Evolutionary conservation across 257 asterid genomes (phyloP).

Genomic region (Craterostigma plantagineum): DNA sequence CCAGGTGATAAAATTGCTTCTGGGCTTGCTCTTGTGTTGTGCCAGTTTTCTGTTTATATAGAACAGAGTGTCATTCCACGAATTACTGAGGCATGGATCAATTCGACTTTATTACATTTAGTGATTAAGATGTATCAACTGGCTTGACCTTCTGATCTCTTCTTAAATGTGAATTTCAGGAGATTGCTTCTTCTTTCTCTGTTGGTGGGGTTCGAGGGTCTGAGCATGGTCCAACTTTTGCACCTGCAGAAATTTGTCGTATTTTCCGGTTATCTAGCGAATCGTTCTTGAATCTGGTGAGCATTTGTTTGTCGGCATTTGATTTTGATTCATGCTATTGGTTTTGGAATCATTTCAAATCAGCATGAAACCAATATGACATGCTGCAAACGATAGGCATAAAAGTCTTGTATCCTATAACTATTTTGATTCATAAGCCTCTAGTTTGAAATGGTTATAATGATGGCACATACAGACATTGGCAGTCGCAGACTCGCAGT

Average conservation of each 20-base stretch:
- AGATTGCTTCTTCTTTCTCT: conserved; percentile 63
- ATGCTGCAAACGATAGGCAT: too few relatives aligned
- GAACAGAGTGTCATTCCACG: conserved; percentile 74
- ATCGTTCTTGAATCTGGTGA: conserved; percentile 71
- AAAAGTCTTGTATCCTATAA: too few relatives aligned
- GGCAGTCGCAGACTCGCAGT: not conserved
- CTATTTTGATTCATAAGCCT: too few relatives aligned
- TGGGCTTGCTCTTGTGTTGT: conserved; percentile 79
- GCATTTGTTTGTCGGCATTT: conserved; percentile 15
- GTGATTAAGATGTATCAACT: too few relatives aligned
- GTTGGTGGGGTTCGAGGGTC: conserved; percentile 50
- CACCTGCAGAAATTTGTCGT: conserved; percentile 77
- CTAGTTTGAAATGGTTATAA: too few relatives aligned
- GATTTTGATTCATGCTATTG: too few relatives aligned
- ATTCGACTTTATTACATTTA: conserved; percentile 1
- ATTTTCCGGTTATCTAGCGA: conserved; percentile 66
- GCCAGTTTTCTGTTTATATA: conserved; percentile 46
- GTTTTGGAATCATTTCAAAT: too few relatives aligned
- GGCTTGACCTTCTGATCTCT: conserved; percentile 8
- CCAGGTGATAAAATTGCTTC: conserved; percentile 54
- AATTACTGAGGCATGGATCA: conserved; percentile 57
- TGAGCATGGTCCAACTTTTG: conserved; percentile 52
- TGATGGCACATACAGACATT: too few relatives aligned
- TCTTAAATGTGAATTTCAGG: conserved; percentile 26
- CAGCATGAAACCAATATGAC: too few relatives aligned